Base-by-base conservation (phyloP, 352 stramenopile species). In the Globisporangium middletonii region DNA sequence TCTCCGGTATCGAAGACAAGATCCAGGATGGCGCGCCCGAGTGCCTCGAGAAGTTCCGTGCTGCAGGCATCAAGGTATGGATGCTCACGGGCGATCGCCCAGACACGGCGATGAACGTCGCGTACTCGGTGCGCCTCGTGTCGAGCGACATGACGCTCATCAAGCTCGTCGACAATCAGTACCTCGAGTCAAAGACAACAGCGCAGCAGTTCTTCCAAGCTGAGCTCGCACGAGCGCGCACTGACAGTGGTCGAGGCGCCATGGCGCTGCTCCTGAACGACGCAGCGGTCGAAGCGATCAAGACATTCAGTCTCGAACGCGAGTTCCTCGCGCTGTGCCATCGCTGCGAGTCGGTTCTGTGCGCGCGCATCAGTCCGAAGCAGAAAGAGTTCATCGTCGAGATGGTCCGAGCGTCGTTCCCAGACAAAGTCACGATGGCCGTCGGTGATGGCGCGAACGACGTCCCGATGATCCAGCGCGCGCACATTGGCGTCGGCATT, bases 341-440 rank as follows among this genome's bases (percentile, higher is more conserved):
- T 68, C 95, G 64, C 67, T 98, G 91, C 55, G 77, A 97, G 35
- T 95, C 92, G 23, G 96, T 99, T 1, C 93, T 99, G 54, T 97
- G 94, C 45, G 98, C 94, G 43, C 87, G 97, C 43, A 97, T 99
- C 9, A 98, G 86, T 56, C 96, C 96, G 13, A 94, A 96, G 57
- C 97, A 99, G 71, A 99, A 99, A 63, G 90, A 97, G 13, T 77
- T 98, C n/a, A 82, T 99, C 12, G 90, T 99, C 11, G 83, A 92
- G 33, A 87, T 99, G 66, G 94, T 98, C 23, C 78, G 77, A 8
- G 63, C 48, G 6, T 67, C 71, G 11, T 80, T 42, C 6, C 67
- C 72, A 6, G 30, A 69, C 55, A 77, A 88, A 46, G 64, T 89
- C 27, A 96, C 86, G 0, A 67, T 97, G 13, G 74, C 83, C 0